Evolutionary conservation across 768 basidiomycete genomes (phyloP).

Genomic region (Boletus vinaceobasis): DNA sequence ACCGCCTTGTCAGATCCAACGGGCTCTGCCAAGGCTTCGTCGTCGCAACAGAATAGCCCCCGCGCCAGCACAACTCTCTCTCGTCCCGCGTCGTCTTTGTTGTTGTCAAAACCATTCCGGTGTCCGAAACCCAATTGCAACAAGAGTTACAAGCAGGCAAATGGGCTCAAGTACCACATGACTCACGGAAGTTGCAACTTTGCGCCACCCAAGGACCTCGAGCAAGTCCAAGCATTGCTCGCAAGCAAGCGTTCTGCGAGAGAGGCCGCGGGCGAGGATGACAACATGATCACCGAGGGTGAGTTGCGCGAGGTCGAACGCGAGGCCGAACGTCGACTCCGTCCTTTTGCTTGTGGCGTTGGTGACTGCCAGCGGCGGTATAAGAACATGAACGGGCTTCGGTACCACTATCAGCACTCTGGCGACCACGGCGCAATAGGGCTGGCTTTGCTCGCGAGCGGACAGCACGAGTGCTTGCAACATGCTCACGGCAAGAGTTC

Average conservation of each 20-base stretch:
- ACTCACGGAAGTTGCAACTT: constrained; percentile 93
- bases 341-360: constrained; percentile 88
- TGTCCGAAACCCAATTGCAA: constrained; percentile 96
- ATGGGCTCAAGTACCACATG: constrained; percentile 92
- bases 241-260: constrained; percentile 42
- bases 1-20: constrained; percentile 18
- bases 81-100: constrained; percentile 53
- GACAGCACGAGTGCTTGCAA: constrained; percentile 57
- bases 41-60: constrained; percentile 25
- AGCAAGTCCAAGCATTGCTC: constrained; percentile 70
- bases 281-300: constrained; percentile 48
- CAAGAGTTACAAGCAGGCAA: constrained; percentile 95
- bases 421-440: constrained; percentile 94
- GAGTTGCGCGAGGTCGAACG: constrained; percentile 72
- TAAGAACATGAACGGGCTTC: constrained; percentile 97
- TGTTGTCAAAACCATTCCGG: constrained; percentile 81
- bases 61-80: constrained; percentile 47
- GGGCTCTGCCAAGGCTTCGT: constrained; percentile 23
- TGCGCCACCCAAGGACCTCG: constrained; percentile 81
- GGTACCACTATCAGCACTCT: constrained; percentile 96
- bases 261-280: constrained; percentile 42
- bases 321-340: constrained; percentile 77
- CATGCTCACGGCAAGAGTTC: constrained; percentile 31
- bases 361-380: constrained; percentile 85
- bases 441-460: constrained; percentile 74